These are phyloP conservation scores for Collariella sp. DNA, from an alignment of 495 filamentous ascomycete species.

Conservation along the genomic window DNA sequence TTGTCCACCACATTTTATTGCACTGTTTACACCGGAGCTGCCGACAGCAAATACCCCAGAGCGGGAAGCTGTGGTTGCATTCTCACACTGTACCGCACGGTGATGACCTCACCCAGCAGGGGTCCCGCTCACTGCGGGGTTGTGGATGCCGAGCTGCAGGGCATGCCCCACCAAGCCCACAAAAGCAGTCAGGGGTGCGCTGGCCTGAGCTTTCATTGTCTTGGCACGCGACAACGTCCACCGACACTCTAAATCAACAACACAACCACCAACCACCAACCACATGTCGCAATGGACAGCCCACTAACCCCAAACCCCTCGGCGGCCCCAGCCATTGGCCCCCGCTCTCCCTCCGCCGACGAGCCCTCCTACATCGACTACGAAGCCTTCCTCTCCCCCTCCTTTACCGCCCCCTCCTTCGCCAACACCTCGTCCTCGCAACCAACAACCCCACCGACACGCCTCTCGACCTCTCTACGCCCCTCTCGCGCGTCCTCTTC, in stretches of 20 bases:
- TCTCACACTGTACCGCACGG: not conserved
- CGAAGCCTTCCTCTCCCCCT: constrained; percentile 77
- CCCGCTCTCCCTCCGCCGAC: constrained; percentile 25
- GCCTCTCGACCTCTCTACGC: constrained; percentile 85
- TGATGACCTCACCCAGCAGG: not conserved
- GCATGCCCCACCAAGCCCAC: not conserved
- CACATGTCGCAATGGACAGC: not conserved
- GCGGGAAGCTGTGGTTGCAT: not conserved
- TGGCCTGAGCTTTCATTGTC: not conserved
- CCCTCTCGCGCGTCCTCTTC: constrained; percentile 87
- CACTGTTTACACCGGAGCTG: too few species aligned
- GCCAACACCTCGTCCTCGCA: constrained; percentile 79
- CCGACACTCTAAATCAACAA: not conserved
- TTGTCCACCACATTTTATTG: too few species aligned
- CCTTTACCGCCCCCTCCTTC: constrained; percentile 70
- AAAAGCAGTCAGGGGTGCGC: not conserved
- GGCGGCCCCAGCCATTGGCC: constrained; percentile 3
- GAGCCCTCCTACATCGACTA: constrained; percentile 94
- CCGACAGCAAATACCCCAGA: too few species aligned
- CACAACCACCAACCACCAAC: not conserved
- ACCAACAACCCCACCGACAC: constrained; percentile 91
- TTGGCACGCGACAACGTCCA: not conserved
- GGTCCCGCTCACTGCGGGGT: not conserved
- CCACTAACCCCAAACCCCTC: not conserved
- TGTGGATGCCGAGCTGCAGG: not conserved